phyloP scores from a whole-genome alignment of 2,329 filamentous ascomycete genomes.

The Microsporum canis region DNA sequence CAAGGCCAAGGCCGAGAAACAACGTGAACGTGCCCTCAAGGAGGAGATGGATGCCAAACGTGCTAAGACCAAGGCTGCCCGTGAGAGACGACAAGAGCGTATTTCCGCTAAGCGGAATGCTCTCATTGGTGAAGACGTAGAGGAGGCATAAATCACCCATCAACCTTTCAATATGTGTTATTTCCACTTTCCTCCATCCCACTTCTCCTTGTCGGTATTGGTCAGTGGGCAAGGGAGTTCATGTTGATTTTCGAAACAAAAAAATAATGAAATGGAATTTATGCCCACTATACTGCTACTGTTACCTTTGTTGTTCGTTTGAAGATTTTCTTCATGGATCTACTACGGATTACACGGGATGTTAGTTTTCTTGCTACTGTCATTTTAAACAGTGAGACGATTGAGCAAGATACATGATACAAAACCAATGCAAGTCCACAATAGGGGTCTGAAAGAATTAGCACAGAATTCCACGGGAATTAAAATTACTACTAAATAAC shows the following conservation, averaged over 20 bases:
- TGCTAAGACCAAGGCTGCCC: conserved; percentile 99
- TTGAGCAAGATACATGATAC: background rate
- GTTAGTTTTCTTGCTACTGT: background rate
- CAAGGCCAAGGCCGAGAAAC: conserved; percentile 99
- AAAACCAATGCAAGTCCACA: background rate
- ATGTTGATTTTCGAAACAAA: conserved; percentile 8
- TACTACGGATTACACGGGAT: background rate
- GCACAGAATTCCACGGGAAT: background rate
- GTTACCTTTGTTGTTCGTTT: background rate
- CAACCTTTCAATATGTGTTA: conserved; percentile 11
- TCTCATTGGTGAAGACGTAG: conserved; percentile 55
- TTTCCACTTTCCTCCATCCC: conserved; percentile 5
- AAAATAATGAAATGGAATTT: conserved; percentile 10
- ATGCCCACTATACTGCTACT: background rate
- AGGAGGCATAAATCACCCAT: conserved; percentile 12
- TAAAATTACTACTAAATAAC: background rate
- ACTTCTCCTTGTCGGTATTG: conserved; percentile 11
- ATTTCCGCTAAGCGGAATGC: conserved; percentile 81
- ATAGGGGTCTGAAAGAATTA: background rate
- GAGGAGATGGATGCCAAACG: conserved; percentile 99
- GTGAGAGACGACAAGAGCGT: conserved; percentile 95
- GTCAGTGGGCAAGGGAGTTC: conserved; percentile 12
- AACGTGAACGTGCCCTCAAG: conserved; percentile 88
- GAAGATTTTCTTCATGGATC: background rate
- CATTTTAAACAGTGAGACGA: background rate